Percentiles rank a stretch among this genome's conserved stretches.
Conservation (phyloP, 2,329 filamentous ascomycete genomes). For the Fusarium abutilonis region DNA sequence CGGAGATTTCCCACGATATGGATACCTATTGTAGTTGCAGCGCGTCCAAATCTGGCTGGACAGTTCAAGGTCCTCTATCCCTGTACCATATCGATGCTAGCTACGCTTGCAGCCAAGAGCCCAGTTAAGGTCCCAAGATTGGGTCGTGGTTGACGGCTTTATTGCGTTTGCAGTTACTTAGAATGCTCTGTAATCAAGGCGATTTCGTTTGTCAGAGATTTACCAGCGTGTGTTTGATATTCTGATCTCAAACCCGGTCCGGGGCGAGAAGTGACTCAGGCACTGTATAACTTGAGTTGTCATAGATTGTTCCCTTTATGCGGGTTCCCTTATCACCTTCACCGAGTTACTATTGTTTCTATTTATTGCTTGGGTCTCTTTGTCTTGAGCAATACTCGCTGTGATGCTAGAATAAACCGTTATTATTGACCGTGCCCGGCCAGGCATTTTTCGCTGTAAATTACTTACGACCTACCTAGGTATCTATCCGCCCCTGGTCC, state of each 20-base stretch:
- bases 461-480: not conserved
- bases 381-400: not conserved
- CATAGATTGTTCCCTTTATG: not conserved
- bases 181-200: not conserved
- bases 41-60: conserved; percentile 13
- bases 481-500: conserved; percentile 18
- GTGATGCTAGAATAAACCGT: conserved; percentile 5
- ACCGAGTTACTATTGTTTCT: not conserved
- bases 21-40: conserved; percentile 13
- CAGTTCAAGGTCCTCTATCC: conserved; percentile 26
- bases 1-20: conserved; percentile 41
- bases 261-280: not conserved
- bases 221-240: conserved; percentile 4
- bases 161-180: conserved; percentile 5
- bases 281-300: not conserved
- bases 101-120: conserved; percentile 10
- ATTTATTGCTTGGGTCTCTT: not conserved
- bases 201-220: conserved; percentile 4
- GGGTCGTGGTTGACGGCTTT: not conserved
- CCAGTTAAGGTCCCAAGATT: not conserved
- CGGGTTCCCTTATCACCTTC: not conserved
- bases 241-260: not conserved
- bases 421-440: conserved; percentile 6
- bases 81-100: conserved; percentile 7
- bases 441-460: not conserved